These are phyloP conservation scores for Xerocomellus amylosporus DNA, from an alignment of 768 basidiomycete species.

Conservation along the genomic window DNA sequence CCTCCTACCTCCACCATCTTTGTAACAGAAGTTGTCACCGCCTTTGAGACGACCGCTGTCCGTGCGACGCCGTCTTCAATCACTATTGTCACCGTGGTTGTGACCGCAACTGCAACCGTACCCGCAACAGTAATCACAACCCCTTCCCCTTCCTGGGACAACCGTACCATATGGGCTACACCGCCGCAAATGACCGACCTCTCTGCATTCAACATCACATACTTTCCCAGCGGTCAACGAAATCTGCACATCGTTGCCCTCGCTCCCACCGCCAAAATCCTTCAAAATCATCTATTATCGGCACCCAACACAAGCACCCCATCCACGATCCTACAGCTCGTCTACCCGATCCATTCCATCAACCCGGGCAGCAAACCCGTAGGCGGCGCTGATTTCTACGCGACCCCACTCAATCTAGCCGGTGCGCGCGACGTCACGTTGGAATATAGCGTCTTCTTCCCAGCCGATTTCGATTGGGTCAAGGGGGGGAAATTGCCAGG, in stretches of 20 bases:
- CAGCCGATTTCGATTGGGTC: conserved; percentile 70
- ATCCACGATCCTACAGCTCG: conserved; percentile 53
- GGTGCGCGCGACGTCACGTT: conserved; percentile 54
- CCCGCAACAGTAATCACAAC: not conserved
- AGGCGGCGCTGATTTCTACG: conserved; percentile 75
- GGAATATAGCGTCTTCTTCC: conserved; percentile 76
- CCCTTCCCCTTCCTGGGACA: conserved; percentile 11
- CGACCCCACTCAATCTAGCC: conserved; percentile 44
- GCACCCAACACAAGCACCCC: conserved; percentile 28
- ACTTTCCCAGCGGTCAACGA: conserved; percentile 50
- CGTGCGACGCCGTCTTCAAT: not conserved
- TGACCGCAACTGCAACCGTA: conserved; percentile 1
- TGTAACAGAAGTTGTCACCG: conserved; percentile 10
- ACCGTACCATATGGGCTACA: conserved; percentile 44
- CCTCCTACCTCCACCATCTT: not conserved
- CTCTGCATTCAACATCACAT: conserved; percentile 53
- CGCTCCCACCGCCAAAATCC: conserved; percentile 15
- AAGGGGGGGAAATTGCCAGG: conserved; percentile 85
- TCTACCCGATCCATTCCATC: conserved; percentile 67
- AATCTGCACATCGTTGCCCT: conserved; percentile 56
- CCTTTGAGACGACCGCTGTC: conserved; percentile 9
- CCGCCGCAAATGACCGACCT: conserved; percentile 58
- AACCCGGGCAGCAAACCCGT: conserved; percentile 61
- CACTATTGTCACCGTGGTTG: conserved; percentile 8
- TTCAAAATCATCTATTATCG: conserved; percentile 2